Conservation (phyloP, 2,329 filamentous ascomycete genomes). For the Amauroascus verrucosus region DNA sequence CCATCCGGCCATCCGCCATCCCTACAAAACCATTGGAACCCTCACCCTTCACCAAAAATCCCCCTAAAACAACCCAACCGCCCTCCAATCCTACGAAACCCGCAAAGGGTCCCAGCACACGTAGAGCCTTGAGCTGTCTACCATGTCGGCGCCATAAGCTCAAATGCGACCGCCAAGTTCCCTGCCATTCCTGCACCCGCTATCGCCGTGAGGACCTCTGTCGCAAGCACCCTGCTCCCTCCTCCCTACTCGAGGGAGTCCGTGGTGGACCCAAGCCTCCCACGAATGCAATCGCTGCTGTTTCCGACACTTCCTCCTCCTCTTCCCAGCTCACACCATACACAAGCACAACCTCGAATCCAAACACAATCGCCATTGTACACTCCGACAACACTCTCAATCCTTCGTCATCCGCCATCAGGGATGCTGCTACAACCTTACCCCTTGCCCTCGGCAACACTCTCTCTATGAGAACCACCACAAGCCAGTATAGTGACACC, state of each 20-base stretch:
- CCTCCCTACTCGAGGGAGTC: constrained; percentile 15
- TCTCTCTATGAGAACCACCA: not conserved
- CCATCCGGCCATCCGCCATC: not conserved
- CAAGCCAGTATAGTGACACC: not conserved
- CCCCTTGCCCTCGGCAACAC: not conserved
- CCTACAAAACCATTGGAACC: not conserved
- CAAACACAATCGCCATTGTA: not conserved
- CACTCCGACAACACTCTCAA: not conserved
- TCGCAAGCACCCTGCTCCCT: constrained; percentile 23
- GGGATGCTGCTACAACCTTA: not conserved
- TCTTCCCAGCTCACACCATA: not conserved
- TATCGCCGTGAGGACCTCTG: constrained; percentile 26
- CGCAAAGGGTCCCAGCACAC: constrained; percentile 11
- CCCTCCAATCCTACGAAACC: not conserved
- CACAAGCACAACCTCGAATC: not conserved
- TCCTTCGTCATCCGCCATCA: not conserved
- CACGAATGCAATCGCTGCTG: not conserved
- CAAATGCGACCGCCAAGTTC: constrained; percentile 26
- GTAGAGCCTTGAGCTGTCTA: constrained; percentile 24
- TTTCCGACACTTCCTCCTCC: constrained; percentile 2
- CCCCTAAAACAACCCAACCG: not conserved
- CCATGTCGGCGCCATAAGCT: constrained; percentile 27
- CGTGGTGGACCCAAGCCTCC: constrained; percentile 2
- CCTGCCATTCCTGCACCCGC: constrained; percentile 25
- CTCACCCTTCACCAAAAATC: not conserved